Conservation (phyloP, 2,329 filamentous ascomycete species). For the Cordyceps militaris region DNA sequence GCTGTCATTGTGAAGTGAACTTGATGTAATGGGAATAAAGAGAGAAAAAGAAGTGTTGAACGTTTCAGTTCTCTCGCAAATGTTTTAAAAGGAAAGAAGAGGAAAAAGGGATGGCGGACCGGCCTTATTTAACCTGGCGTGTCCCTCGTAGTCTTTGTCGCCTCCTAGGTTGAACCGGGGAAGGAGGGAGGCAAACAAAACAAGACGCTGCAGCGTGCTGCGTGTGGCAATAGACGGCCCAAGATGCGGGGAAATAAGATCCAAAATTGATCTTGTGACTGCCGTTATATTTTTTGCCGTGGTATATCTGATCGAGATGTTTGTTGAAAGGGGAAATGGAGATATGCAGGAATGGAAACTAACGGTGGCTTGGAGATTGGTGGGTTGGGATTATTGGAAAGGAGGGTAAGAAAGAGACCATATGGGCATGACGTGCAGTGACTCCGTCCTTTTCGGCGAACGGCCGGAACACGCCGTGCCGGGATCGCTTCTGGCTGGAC, state of each 20-base stretch:
- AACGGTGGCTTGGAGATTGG: no score
- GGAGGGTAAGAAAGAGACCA: background rate
- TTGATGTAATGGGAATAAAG: no score
- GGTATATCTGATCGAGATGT: background rate
- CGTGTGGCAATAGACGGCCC: background rate
- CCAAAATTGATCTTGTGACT: background rate
- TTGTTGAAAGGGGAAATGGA: background rate
- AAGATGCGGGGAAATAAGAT: background rate
- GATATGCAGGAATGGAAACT: background rate
- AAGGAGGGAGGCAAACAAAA: background rate
- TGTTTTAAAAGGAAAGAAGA: background rate
- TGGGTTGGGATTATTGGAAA: no score
- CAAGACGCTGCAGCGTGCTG: no score
- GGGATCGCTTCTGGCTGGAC: constrained; percentile 5
- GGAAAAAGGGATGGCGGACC: no score
- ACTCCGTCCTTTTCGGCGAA: constrained; percentile 8
- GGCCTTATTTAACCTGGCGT: no score
- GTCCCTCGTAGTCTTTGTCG: background rate
- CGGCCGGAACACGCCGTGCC: constrained; percentile 7
- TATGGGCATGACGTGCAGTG: background rate
- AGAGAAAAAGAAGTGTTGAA: no score
- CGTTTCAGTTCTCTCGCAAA: no score
- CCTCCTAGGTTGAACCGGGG: background rate
- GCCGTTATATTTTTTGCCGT: background rate
- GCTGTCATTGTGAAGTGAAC: constrained; percentile 13